Evolutionary conservation across 1,284 basidiomycete genomes (phyloP), one percentile per base, ranked within the genome.

Genomic region (Ceratobasidium theobromae): DNA sequence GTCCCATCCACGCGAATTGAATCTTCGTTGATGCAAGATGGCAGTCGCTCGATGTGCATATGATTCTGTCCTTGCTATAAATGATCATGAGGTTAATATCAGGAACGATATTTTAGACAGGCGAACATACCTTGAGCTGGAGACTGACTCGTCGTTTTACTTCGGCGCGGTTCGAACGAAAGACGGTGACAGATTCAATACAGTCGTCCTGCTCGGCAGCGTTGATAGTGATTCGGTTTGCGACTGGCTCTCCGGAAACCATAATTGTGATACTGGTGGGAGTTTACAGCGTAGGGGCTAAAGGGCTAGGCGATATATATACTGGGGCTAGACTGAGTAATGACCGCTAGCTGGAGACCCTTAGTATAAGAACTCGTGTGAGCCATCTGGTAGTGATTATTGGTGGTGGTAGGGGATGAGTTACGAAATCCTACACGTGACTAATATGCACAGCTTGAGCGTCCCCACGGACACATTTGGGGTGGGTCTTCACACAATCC

Each of bases 1-100:
- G 70, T 53, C 0, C 71, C 72, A 21, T 73, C 72, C 46, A 73
- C 72, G 33, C 72, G 72, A 48, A 73, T 69, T 4, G 71, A 72
- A 60, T 71, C 68, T 43, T 70, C 62, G 48, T 71, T 69, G n/a
- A 73, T 38, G 27, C 60, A 68, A 25, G 65, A 69, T 1, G 72
- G 72, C 16, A 73, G 65, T 18, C 71, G 49, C 9, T 53, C 67
- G 11, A 73, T 58, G 27, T 67, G 65, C 21, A 73, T 65, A 14
- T 71, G 69, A 35, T 72, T 72, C 60, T 73, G 72, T 16, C 72
- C 72, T 35, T 35, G 46, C 70, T 72, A 54, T n/a, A n/a, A n/a
- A n/a, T n/a, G n/a, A n/a, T n/a, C 6, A 1, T n/a, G 41, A 14
- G 12, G 23, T 38, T 16, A 27, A 16, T 23, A 28, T n/a, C n/a